Base-by-base conservation (phyloP, 164 flowering plant species). In the Protea cynaroides region DNA sequence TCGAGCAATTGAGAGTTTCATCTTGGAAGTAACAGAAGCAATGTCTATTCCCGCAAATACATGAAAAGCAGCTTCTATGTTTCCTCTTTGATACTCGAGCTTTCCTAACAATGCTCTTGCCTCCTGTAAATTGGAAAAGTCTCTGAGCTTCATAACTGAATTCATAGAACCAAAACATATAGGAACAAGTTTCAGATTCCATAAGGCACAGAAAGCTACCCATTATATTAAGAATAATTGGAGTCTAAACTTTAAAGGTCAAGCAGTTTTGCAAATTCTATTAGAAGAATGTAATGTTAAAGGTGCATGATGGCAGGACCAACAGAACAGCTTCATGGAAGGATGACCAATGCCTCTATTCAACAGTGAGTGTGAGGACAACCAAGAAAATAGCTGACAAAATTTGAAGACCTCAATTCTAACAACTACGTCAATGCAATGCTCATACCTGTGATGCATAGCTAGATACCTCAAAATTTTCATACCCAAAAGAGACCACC, bases 31-130 rank as follows among this genome's bases (percentile, higher is more conserved):
- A 52, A 84, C 83, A 40, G 93, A 81, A 72, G 80, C 80, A 66
- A 89, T 76, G 66, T 91, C 97, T 51, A 94, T 94, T 59, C 99
- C 99, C 75, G 89, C 96, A 80, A 86, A 91, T 17, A 88, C 96
- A 72, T 79, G 90, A 75, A 89, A 86, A 23, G 99, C 97, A 65
- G 82, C 91, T 81, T 91, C 93, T 38, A 81, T 53, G 55, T 89
- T 88, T 50, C 99, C 99, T 67, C 82, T 84, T 64, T 88, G 91
- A 79, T 82, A 94, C 80, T 91, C 97, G 17, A 87, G 86, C 69
- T 96, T 80, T 69, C 99, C 99, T 54, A 91, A 63, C 65, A 94
- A 76, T 40, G 97, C 95, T 78, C 99, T 85, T 11, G 97, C 97
- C 79, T 89, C 97, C 99, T 94, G 54, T 21, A 78, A 52, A 72